phyloP scores from a whole-genome alignment of 768 basidiomycete species.

The Termitomyces sp. region DNA sequence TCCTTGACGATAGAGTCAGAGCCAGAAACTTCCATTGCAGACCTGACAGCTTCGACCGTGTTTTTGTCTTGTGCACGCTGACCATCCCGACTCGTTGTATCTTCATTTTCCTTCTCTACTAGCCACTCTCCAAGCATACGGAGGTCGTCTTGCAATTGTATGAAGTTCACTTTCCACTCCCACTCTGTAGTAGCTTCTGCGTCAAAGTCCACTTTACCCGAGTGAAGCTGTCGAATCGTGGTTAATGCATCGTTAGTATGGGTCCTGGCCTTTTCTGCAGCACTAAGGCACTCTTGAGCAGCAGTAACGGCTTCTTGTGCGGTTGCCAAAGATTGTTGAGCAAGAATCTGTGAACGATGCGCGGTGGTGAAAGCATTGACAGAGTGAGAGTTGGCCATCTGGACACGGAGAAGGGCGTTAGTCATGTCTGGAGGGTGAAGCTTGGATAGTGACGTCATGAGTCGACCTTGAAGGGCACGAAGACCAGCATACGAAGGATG shows the following conservation, averaged over 20 bases:
- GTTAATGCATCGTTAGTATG: conserved; percentile 18
- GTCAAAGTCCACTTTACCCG: background rate
- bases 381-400: conserved; percentile 20
- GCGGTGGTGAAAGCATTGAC: conserved; percentile 17
- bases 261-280: conserved; percentile 18
- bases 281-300: conserved; percentile 19
- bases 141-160: conserved; percentile 13
- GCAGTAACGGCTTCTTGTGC: conserved; percentile 23
- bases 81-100: conserved; percentile 12
- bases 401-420: conserved; percentile 15
- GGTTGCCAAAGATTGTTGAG: conserved; percentile 22
- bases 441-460: conserved; percentile 17
- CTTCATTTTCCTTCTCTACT: conserved; percentile 13
- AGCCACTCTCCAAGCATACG: conserved; percentile 13
- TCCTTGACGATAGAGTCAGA: background rate
- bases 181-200: background rate
- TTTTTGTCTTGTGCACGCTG: conserved; percentile 6
- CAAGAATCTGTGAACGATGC: conserved; percentile 20
- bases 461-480: conserved; percentile 16
- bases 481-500: conserved; percentile 13
- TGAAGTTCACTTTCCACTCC: conserved; percentile 9
- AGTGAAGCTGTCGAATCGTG: conserved; percentile 14
- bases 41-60: conserved; percentile 1
- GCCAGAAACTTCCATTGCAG: background rate
- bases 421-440: conserved; percentile 13